Evolutionary conservation across 441 rosid species (phyloP), one percentile per base, ranked within the genome.

Genomic region (Geranium incanum): DNA sequence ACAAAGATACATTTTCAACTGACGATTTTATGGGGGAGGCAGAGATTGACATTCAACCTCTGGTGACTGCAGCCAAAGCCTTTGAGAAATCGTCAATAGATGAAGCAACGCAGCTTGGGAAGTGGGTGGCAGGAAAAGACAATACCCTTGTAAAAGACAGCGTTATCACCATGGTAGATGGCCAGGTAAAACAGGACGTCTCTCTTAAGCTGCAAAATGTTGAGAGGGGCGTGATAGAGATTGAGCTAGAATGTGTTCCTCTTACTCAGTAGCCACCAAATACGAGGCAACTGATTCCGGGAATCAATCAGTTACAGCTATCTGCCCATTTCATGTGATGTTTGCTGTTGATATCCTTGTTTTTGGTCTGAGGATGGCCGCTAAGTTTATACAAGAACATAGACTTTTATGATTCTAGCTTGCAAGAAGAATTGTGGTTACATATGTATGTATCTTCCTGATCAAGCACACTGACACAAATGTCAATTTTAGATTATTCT

Each of bases 1-100:
- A 95, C 70, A 95, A 91, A 78, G 99, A 95, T 73, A 89, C 87
- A 13, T 95, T 95, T 82, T 76, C 88, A 36, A 80, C 88, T 0
- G 97, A 95, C 74, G 99, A 95, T 84, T 95, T 95, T 73, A 95
- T 92, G 98, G 99, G 97, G 50, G 97, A 90, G 65, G 95, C 96
- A 0, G 97, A 92, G 84, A 90, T 95, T 18, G 96, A 95, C 82
- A 95, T 90, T 76, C 97, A 92, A 75, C 96, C 97, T 3, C 84
- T 95, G 71, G 84, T 95, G 39, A 65, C 84, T 39, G 94, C 95
- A 12, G 97, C 99, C 36, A 86, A 82, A 83, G 97, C 97, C 21
- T 82, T 78, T 23, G 97, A 95, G 84, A 76, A 59, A 9, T 89
- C 92, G 11, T 77, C 81, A 38, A 80, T 85, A 63, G 23, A 48